Evolutionary conservation across 1,284 basidiomycete species (phyloP), one percentile per base, ranked within the genome.

Genomic region (Irpex sp.): DNA sequence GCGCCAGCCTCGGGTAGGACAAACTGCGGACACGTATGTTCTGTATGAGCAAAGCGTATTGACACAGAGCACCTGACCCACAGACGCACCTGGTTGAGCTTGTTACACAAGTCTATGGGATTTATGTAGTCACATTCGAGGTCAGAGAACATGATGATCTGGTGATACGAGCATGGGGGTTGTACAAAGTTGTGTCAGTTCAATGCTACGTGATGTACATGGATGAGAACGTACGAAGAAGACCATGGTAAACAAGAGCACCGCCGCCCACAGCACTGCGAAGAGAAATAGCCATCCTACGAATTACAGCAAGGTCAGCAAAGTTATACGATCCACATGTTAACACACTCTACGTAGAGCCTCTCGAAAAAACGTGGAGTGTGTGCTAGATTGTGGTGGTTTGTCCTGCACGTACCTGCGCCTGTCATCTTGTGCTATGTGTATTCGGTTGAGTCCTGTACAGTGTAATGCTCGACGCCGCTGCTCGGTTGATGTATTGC

Each of bases 61-160:
- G 5, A 34, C 31, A 34, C 31, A 7, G 31, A 34, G 31, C 31
- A 34, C 31, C 6, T 6, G 6, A 6, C 31, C 1, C 6, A 6
- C 6, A 34, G 31, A 74, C 74, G 62, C 68, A 97, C 97, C 80
- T 97, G 94, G 78, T 99, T 99, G 73, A 99, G 90, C 83, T 98
- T 98, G 82, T 98, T 98, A 82, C 97, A 99, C 47, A 99, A 89
- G 79, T 99, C 97, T 87, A 99, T 99, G 62, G 97, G 97, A 81
- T 99, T 99, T 83, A 99, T 97, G 82, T 99, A 99, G 85, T 98
- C 94, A 81, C 93, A 96, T 81, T 97, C 95, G 74, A 97, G 82
- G 81, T 97, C 96, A 55, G 94, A 97, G 85, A 99, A 99, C 97
- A 99, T 99, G 83, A 99, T 99, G 75, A 99, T 98, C 97, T 98